Conservation (phyloP, 352 stramenopile species). For the Peronosclerospora sorghi region DNA sequence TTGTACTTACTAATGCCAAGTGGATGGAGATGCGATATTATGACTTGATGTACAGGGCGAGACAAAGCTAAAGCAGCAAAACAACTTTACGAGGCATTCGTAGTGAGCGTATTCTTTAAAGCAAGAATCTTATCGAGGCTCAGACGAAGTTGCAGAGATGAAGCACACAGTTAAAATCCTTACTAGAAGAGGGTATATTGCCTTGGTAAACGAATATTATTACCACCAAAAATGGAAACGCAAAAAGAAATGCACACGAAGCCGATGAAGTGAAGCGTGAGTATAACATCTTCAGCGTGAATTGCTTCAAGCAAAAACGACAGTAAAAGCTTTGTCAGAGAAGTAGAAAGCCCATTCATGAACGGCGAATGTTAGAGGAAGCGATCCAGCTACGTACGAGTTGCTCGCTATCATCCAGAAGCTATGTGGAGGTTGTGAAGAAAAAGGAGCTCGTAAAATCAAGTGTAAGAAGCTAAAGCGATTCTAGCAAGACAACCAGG, state of each 20-base stretch:
- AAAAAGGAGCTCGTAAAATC: constrained; percentile 91
- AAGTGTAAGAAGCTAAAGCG: constrained; percentile 96
- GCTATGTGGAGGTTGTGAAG: constrained; percentile 91
- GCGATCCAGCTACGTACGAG: constrained; percentile 91
- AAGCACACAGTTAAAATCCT: constrained; percentile 97
- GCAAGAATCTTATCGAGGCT: constrained; percentile 92
- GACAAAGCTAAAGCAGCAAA: constrained; percentile 94
- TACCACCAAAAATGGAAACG: constrained; percentile 92
- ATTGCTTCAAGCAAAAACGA: constrained; percentile 91
- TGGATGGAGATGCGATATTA: constrained; percentile 73
- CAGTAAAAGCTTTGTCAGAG: constrained; percentile 92
- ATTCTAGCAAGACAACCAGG: constrained; percentile 88
- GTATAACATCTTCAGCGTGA: constrained; percentile 87
- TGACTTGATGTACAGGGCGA: constrained; percentile 84
- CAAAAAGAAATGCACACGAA: constrained; percentile 89
- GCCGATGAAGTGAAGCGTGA: constrained; percentile 81
- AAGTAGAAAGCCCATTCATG: constrained; percentile 96
- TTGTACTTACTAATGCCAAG: constrained; percentile 76
- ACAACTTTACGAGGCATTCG: constrained; percentile 92
- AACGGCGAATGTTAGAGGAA: constrained; percentile 95
- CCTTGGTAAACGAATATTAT: constrained; percentile 93
- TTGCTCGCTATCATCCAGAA: constrained; percentile 96
- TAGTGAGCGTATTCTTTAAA: constrained; percentile 91
- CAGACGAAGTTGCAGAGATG: constrained; percentile 95
- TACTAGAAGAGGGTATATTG: constrained; percentile 92